These are phyloP conservation scores for Malbranchea cinnamomea DNA, from an alignment of 2,329 filamentous ascomycete species.

Conservation along the genomic window DNA sequence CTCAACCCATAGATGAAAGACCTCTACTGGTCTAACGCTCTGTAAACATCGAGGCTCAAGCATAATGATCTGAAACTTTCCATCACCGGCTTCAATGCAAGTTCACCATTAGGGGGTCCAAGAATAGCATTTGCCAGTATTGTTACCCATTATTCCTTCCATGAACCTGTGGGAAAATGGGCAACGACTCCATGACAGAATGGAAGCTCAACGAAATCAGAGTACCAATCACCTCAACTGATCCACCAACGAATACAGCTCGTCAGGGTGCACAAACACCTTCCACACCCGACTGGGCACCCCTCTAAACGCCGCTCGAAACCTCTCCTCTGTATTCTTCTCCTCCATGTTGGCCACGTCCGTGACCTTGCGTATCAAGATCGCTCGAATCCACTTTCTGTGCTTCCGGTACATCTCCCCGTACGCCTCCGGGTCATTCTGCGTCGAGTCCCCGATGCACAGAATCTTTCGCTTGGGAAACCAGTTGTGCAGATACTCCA, in stretches of 20 bases:
- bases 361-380: constrained; percentile 72
- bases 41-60: too few relatives aligned
- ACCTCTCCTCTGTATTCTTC: constrained; percentile 59
- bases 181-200: not conserved
- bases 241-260: constrained; percentile 33
- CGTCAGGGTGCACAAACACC: constrained; percentile 63
- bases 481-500: constrained; percentile 64
- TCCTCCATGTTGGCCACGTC: constrained; percentile 60
- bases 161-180: not conserved
- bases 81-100: too few relatives aligned
- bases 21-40: too few relatives aligned
- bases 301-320: constrained; percentile 66
- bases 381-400: constrained; percentile 64
- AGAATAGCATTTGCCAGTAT: too few relatives aligned
- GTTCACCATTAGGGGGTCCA: too few relatives aligned
- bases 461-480: constrained; percentile 67
- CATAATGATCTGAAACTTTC: too few relatives aligned
- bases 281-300: constrained; percentile 60
- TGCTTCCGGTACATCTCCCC: constrained; percentile 57
- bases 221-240: constrained; percentile 11
- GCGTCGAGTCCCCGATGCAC: constrained; percentile 78
- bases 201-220: not conserved
- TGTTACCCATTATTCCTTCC: too few relatives aligned
- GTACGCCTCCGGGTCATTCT: constrained; percentile 82
- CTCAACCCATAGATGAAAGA: too few relatives aligned